Conservation (phyloP, 2,329 filamentous ascomycete species). For the Metarhizium brunneum region DNA sequence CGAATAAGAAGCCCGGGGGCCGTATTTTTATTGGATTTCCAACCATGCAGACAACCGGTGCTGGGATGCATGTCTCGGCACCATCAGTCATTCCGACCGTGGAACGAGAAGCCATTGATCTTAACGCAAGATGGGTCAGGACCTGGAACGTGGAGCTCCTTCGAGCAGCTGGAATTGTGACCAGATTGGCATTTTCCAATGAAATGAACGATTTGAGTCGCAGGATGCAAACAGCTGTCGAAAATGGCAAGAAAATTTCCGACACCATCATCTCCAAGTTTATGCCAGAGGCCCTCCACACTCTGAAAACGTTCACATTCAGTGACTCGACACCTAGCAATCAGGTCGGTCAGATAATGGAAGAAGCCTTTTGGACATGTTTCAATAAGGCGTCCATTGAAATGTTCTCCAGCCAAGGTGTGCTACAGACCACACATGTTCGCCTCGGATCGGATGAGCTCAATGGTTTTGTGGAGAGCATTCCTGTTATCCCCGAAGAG, state of each 20-base stretch:
- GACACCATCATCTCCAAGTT: slow-evolving; percentile 56
- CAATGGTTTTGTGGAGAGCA: slow-evolving; percentile 70
- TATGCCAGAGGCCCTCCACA: slow-evolving; percentile 72
- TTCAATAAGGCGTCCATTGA: slow-evolving; percentile 77
- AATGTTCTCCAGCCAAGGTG: slow-evolving; percentile 77
- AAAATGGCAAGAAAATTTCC: slow-evolving; percentile 42
- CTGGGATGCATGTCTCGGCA: slow-evolving; percentile 88
- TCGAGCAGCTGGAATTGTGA: slow-evolving; percentile 80
- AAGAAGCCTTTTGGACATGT: slow-evolving; percentile 93
- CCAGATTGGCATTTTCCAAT: slow-evolving; percentile 75
- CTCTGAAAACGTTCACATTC: slow-evolving; percentile 80
- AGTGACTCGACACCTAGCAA: slow-evolving; percentile 81
- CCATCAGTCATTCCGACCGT: slow-evolving; percentile 96
- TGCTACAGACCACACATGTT: slow-evolving; percentile 75
- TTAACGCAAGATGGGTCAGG: slow-evolving; percentile 90
- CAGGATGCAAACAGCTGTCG: slow-evolving; percentile 42
- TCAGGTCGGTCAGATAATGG: slow-evolving; percentile 76
- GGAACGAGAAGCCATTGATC: slow-evolving; percentile 90
- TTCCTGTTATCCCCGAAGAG: slow-evolving; percentile 74
- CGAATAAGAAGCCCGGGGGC: slow-evolving; percentile 70
- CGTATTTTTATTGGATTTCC: slow-evolving; percentile 96
- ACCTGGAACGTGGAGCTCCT: slow-evolving; percentile 95
- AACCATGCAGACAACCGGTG: slow-evolving; percentile 91
- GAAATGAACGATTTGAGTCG: slow-evolving; percentile 72
- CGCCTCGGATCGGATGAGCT: slow-evolving; percentile 62